Conservation (phyloP, 176 grass and related monocot species). For the Alopecurus myosuroides region DNA sequence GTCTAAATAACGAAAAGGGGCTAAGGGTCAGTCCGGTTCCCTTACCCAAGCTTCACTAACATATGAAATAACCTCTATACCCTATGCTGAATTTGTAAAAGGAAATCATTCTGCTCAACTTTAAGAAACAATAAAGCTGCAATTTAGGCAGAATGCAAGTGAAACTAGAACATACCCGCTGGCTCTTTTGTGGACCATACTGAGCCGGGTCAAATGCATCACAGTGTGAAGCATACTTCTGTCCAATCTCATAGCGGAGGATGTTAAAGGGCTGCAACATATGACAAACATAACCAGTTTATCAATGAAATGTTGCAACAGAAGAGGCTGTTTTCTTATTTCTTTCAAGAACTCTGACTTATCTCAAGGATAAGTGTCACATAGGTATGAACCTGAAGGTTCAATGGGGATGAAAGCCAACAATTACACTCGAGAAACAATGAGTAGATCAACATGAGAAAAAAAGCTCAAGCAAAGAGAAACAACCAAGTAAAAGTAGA, state of each 20-base stretch:
- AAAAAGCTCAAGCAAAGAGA: not conserved
- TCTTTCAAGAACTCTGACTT: not conserved
- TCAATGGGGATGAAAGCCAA: not conserved
- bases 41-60: not conserved
- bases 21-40: not conserved
- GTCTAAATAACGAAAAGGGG: not conserved
- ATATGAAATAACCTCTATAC: not conserved
- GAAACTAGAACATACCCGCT: slow-evolving; percentile 59
- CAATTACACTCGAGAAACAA: not conserved
- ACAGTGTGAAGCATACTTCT: slow-evolving; percentile 93
- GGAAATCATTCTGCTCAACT: not conserved
- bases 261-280: slow-evolving; percentile 78
- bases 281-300: not conserved
- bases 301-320: not conserved
- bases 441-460: not conserved
- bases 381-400: not conserved
- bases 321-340: not conserved
- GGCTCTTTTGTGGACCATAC: slow-evolving; percentile 91
- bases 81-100: not conserved
- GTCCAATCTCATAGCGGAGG: slow-evolving; percentile 83
- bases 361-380: not conserved
- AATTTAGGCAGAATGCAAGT: slow-evolving; percentile 2
- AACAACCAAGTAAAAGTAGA: not conserved
- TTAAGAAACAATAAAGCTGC: not conserved
- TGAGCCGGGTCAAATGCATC: slow-evolving; percentile 86